Conservation (phyloP, 2,329 filamentous ascomycete species). For the Aspergillaceae sp. region DNA sequence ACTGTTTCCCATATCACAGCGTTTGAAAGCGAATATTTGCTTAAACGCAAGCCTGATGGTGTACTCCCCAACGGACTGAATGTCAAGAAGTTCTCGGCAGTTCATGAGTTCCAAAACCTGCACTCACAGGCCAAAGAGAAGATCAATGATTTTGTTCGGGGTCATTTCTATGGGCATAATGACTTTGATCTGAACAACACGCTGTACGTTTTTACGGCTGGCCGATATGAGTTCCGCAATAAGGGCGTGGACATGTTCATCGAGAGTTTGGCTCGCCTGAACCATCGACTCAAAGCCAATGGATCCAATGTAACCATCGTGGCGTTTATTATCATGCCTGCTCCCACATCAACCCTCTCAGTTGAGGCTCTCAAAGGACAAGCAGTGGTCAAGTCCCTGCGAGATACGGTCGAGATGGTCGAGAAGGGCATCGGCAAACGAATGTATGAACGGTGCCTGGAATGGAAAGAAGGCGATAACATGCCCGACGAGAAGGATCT, state of each 20-base stretch:
- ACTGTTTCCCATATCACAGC: slow-evolving; percentile 98
- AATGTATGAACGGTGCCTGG: slow-evolving; percentile 86
- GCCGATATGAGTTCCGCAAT: slow-evolving; percentile 94
- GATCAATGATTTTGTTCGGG: slow-evolving; percentile 95
- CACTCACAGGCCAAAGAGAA: slow-evolving; percentile 95
- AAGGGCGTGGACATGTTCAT: slow-evolving; percentile 99
- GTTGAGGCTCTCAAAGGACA: slow-evolving; percentile 95
- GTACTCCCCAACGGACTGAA: slow-evolving; percentile 95
- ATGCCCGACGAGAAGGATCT: slow-evolving; percentile 96
- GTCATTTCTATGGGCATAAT: slow-evolving; percentile 97
- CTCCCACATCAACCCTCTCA: slow-evolving; percentile 87
- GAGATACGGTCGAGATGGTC: slow-evolving; percentile 87
- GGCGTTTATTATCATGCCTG: slow-evolving; percentile 97
- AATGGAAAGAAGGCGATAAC: slow-evolving; percentile 90
- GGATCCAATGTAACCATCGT: slow-evolving; percentile 91
- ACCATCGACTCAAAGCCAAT: slow-evolving; percentile 77
- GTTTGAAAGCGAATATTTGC: slow-evolving; percentile 92
- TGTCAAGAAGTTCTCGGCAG: slow-evolving; percentile 95
- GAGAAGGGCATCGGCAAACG: slow-evolving; percentile 87
- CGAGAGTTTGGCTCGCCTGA: slow-evolving; percentile 85
- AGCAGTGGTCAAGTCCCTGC: slow-evolving; percentile 90
- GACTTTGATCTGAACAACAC: slow-evolving; percentile 97
- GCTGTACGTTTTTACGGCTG: slow-evolving; percentile 93
- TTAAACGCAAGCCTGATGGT: slow-evolving; percentile 95
- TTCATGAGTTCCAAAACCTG: slow-evolving; percentile 98